These are phyloP conservation scores for Phytophthora fragariae DNA, from an alignment of 352 stramenopile species.

Conservation along the genomic window DNA sequence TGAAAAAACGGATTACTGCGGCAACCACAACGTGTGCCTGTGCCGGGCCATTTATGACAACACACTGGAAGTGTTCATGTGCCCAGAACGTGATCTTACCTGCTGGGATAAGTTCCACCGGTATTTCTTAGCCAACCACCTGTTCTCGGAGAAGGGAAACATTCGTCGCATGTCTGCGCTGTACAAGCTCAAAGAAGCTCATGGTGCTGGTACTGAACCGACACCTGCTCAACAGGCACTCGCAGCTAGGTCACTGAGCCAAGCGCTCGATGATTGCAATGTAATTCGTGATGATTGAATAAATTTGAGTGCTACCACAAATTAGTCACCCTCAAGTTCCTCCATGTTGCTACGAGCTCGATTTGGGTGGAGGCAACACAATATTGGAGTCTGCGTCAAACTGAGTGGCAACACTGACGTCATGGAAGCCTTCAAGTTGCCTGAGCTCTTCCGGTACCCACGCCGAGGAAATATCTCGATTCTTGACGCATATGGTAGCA, in stretches of 20 bases:
- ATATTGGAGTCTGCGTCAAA: too few species aligned
- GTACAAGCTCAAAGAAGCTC: slow-evolving; percentile 14
- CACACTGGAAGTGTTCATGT: slow-evolving; percentile 9
- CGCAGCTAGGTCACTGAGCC: neutral
- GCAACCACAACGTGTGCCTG: slow-evolving; percentile 30
- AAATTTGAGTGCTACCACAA: too few species aligned
- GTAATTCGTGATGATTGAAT: too few species aligned
- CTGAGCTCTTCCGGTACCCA: too few species aligned
- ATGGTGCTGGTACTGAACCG: neutral
- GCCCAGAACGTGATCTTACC: slow-evolving; percentile 13
- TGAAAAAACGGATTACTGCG: slow-evolving; percentile 34
- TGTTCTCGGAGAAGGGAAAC: slow-evolving; percentile 26
- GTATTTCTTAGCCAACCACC: slow-evolving; percentile 14
- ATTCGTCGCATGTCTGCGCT: neutral
- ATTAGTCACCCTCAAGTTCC: too few species aligned
- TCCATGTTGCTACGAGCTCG: too few species aligned
- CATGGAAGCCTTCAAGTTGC: too few species aligned
- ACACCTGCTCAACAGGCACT: neutral
- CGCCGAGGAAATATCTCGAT: too few species aligned
- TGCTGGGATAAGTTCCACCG: slow-evolving; percentile 36
- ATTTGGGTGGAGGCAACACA: too few species aligned
- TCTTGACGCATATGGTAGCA: too few species aligned
- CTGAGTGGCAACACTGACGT: too few species aligned
- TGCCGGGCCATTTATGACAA: slow-evolving; percentile 5
- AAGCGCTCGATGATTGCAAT: neutral